These are phyloP conservation scores for Mitosporidium daphniae DNA, from an alignment of 371 early-diverging fungal genomes.

Conservation along the genomic window DNA sequence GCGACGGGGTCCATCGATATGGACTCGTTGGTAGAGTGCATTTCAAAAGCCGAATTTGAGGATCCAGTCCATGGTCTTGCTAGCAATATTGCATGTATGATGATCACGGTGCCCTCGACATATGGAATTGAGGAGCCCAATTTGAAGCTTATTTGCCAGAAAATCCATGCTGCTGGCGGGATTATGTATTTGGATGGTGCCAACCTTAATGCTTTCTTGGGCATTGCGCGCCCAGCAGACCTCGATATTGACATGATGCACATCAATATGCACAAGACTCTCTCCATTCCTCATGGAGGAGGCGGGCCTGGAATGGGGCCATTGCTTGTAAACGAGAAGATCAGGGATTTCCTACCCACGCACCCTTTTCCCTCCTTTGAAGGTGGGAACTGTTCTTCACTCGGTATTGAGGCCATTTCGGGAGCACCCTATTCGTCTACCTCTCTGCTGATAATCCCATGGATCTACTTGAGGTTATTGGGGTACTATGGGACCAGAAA, in stretches of 20 bases:
- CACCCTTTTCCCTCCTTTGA: conserved; percentile 36
- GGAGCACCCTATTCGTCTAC: conserved; percentile 87
- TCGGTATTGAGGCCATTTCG: conserved; percentile 49
- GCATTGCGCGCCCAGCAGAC: conserved; percentile 59
- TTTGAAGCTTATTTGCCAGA: conserved; percentile 35
- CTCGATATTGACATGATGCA: conserved; percentile 91
- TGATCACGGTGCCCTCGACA: conserved; percentile 89
- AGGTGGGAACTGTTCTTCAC: too few species aligned
- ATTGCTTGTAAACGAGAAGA: conserved; percentile 47
- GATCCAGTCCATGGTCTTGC: too few species aligned
- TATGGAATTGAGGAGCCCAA: conserved; percentile 76
- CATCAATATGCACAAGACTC: conserved; percentile 85
- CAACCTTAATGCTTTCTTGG: conserved; percentile 86
- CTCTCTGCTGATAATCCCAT: conserved; percentile 64
- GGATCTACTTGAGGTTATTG: conserved; percentile 84
- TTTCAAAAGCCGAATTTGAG: conserved; percentile 39
- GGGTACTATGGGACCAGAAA: conserved; percentile 38
- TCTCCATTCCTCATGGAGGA: conserved; percentile 87
- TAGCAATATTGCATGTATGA: conserved; percentile 44
- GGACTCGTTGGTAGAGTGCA: conserved; percentile 33
- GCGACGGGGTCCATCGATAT: conserved; percentile 54
- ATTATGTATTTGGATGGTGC: conserved; percentile 96
- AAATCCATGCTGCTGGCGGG: conserved; percentile 54
- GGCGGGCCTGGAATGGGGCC: conserved; percentile 92
- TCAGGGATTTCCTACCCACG: conserved; percentile 57